Base-by-base conservation (phyloP, 1,139 yeast genomes). In the Pichia cactophila region DNA sequence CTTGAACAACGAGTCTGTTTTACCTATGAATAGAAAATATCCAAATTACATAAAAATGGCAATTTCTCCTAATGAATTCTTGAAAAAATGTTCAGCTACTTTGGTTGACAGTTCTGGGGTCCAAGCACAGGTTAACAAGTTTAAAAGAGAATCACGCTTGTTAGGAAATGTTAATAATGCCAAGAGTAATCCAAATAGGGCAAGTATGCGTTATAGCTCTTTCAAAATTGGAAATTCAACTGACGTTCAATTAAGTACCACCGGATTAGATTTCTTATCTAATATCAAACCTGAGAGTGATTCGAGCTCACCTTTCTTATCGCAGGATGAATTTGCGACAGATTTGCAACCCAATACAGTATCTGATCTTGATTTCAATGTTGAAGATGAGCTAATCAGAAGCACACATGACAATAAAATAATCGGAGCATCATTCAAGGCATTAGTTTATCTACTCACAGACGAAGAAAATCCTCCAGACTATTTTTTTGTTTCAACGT, bases 391-490 rank as follows among this genome's bases (percentile, higher is more conserved):
- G 58, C 65, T 78, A 31, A 61, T 78, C 44, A 71, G 77, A 49
- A 44, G 45, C 29, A 78, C 75, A 50, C 42, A 53, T 6, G 55
- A 51, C 16, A 44, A 51, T 20, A 61, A 61, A 6, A 65, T 88
- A 37, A 67, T 85, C 43, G 96, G 95, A 5, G 90, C 90, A 1
- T 83, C 96, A 0, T 79, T 88, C 58, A 80, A 81, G 58, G 90
- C 90, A 0, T 70, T 88, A 50, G 80, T 89, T 3, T 78, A 74
- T 58, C 71, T 86, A 26, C 67, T 88, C 48, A 87, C 95, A 0
- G 83, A 86, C 63, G 95, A 86, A 61, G 67, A 67, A 29, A 72
- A 80, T 3, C 85, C 89, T 3, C 83, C 82, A 6, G 88, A 83
- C 54, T 80, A 81, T 50, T 80, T 83, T 58, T 80, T 85, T 56